Percentiles rank a stretch among this genome's conserved stretches.
phyloP scores from a whole-genome alignment of 148 eudicot genomes.

The Bassia scoparia region DNA sequence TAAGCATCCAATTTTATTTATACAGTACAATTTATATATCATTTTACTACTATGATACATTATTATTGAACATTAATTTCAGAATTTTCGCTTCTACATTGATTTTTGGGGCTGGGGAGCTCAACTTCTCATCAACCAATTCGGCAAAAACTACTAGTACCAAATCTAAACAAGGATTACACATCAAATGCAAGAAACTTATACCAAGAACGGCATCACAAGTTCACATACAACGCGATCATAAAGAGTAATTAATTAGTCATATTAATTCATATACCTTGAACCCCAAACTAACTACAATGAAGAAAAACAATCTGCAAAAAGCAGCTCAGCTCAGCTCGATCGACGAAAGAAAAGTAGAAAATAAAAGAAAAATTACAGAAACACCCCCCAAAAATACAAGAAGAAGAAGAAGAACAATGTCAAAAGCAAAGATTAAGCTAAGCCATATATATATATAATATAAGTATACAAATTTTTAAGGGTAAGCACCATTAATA shows the following conservation, averaged over 20 bases:
- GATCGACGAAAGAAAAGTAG: neutral
- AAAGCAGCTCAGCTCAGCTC: slow-evolving; percentile 6
- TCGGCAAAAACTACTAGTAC: neutral
- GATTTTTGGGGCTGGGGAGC: neutral
- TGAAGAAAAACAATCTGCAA: slow-evolving; percentile 18
- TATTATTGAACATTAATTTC: neutral
- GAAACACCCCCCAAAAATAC: slow-evolving; percentile 20
- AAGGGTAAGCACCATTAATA: slow-evolving; percentile 62
- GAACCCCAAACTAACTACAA: slow-evolving; percentile 41
- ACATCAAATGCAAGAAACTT: slow-evolving; percentile 1
- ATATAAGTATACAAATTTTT: slow-evolving; percentile 7
- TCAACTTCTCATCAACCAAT: neutral
- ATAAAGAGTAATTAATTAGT: slow-evolving; percentile 21
- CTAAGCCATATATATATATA: slow-evolving; percentile 17
- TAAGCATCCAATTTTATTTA: no score
- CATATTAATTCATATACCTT: slow-evolving; percentile 36
- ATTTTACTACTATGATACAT: neutral
- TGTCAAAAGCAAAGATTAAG: neutral
- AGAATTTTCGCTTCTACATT: neutral
- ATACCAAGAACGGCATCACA: neutral
- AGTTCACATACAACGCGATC: no score
- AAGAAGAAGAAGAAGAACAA: neutral
- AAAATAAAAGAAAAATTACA: neutral
- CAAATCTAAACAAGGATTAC: neutral
- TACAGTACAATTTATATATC: no score